Conservation (phyloP, 2,329 filamentous ascomycete genomes). For the Penicillium hordei region DNA sequence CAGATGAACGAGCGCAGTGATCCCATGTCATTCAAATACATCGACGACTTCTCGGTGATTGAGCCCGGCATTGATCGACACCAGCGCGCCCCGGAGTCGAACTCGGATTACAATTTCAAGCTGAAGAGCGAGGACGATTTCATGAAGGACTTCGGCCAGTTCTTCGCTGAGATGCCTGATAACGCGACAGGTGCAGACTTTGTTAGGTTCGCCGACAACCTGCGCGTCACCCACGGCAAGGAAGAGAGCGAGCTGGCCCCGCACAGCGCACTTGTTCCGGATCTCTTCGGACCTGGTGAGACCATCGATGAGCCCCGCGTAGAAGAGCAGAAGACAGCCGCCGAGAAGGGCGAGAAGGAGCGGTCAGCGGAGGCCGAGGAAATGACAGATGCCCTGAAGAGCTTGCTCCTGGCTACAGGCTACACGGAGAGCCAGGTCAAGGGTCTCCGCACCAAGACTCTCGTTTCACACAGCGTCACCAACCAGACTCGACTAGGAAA, state of each 20-base stretch:
- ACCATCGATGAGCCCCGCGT: slow-evolving; percentile 32
- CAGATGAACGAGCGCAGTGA: slow-evolving; percentile 73
- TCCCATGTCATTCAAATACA: slow-evolving; percentile 69
- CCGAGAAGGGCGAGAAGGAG: slow-evolving; percentile 31
- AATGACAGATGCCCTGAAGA: slow-evolving; percentile 46
- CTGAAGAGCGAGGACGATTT: slow-evolving; percentile 65
- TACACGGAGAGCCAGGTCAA: slow-evolving; percentile 50
- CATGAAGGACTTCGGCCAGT: slow-evolving; percentile 55
- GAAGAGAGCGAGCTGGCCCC: slow-evolving; percentile 51
- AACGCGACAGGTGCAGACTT: slow-evolving; percentile 49
- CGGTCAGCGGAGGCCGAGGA: slow-evolving; percentile 32
- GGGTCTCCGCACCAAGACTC: slow-evolving; percentile 64
- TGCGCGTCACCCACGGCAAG: slow-evolving; percentile 53
- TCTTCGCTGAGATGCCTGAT: slow-evolving; percentile 51
- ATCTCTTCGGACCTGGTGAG: slow-evolving; percentile 50
- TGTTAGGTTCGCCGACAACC: slow-evolving; percentile 46
- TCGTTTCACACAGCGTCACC: slow-evolving; percentile 72
- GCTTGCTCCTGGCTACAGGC: slow-evolving; percentile 59
- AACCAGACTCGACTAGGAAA: slow-evolving; percentile 98
- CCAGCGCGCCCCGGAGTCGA: slow-evolving; percentile 51
- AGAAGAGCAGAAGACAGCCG: slow-evolving; percentile 26
- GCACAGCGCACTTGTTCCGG: slow-evolving; percentile 52
- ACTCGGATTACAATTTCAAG: slow-evolving; percentile 57
- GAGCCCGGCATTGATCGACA: slow-evolving; percentile 76
- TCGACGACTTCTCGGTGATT: slow-evolving; percentile 78